Conservation (phyloP, 768 basidiomycete species). For the Postia placenta region DNA sequence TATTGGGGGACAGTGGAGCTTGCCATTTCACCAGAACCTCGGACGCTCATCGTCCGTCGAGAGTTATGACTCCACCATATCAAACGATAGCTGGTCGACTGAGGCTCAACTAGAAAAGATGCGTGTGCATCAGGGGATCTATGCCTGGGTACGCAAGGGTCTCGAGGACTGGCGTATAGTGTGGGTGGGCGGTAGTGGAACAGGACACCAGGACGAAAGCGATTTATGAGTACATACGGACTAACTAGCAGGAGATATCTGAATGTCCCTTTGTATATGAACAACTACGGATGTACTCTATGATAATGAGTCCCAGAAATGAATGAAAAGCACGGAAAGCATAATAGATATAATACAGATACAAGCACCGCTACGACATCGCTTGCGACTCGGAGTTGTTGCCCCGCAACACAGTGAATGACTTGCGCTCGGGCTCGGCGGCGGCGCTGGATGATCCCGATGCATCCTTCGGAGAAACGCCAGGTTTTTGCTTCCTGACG, state of each 20-base stretch:
- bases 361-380: neutral
- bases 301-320: neutral
- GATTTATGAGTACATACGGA: conserved; percentile 7
- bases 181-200: conserved; percentile 64
- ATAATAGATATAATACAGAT: neutral
- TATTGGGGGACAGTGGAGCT: conserved; percentile 44
- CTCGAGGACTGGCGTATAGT: conserved; percentile 73
- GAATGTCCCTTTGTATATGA: neutral
- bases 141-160: conserved; percentile 75
- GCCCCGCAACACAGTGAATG: conserved; percentile 26
- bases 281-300: neutral
- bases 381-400: conserved; percentile 16
- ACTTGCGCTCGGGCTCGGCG: conserved; percentile 10
- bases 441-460: conserved; percentile 3
- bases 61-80: conserved; percentile 36
- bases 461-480: conserved; percentile 8
- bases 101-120: conserved; percentile 38
- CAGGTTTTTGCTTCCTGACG: conserved; percentile 21
- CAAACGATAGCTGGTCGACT: conserved; percentile 47
- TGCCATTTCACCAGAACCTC: conserved; percentile 28
- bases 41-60: conserved; percentile 39
- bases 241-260: neutral
- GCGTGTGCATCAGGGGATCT: conserved; percentile 60
- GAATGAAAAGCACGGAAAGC: conserved; percentile 1
- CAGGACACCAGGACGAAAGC: conserved; percentile 24